Base-by-base conservation (phyloP, 2,329 filamentous ascomycete genomes). In the Trichoderma koningii region DNA sequence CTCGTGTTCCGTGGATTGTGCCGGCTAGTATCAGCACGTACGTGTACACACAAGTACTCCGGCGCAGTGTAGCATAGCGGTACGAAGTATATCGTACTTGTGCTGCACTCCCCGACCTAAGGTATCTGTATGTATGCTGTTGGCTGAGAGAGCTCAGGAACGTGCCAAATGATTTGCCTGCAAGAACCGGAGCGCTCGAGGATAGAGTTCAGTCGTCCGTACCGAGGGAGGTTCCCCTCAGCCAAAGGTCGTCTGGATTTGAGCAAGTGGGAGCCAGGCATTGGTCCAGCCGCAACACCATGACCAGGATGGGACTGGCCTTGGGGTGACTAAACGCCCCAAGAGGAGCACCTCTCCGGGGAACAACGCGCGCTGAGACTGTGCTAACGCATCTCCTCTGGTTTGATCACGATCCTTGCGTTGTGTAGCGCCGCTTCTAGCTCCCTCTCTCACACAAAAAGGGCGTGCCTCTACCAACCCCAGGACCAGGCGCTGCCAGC, bases 381-480 rank as follows among this genome's bases (percentile, higher is more conserved):
- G 59, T 45, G 41, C 59, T 62, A 52, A 62, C 59, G 59, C 59
- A 62, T 47, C 59, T 62, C 48, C 41, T 62, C 44, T 50, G 59
- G 53, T 62, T 62, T 62, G 50, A 50, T 62, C 50, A 62, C 59
- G 59, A 62, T 62, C 59, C 59, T 55, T 62, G 59, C 59, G 48
- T 47, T 52, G 59, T 62, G 41, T 62, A 62, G 59, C 59, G 59
- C 38, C 50, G 59, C 59, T 41, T 55, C 26, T 47, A 42, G 41
- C n/a, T 28, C 19, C 38, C 26, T 55, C 59, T 62, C 45, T 44
- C 59, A 23, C 21, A 2, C 21, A 23, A 23, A 10, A 52, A 17
- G 26, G 50, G 19, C 44, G 5, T 59, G 44, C 17, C 23, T 50
- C 28, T 41, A 38, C 56, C 15, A 34, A 10, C 30, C 10, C 30